phyloP scores from a whole-genome alignment of 371 early-diverging fungal species.

The Syncephalastrum monosporum region DNA sequence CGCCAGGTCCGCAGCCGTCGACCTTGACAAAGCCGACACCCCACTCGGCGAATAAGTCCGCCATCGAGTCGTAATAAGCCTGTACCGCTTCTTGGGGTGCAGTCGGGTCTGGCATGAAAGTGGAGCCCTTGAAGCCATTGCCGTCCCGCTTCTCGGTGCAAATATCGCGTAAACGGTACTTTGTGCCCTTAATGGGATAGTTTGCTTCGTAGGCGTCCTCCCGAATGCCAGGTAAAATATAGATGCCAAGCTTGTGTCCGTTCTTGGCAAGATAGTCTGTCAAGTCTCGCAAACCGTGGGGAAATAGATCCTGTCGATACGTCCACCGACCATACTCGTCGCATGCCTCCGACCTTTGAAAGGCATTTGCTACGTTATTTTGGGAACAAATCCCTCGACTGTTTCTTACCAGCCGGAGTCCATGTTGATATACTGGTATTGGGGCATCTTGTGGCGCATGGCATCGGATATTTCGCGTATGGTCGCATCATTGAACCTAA shows the following conservation, averaged over 20 bases:
- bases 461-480: conserved; percentile 30
- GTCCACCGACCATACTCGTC: conserved; percentile 37
- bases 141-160: conserved; percentile 16
- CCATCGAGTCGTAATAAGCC: conserved; percentile 31
- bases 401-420: conserved; percentile 33
- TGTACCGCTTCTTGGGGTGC: conserved; percentile 16
- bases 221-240: conserved; percentile 31
- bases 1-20: conserved; percentile 36
- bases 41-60: conserved; percentile 32
- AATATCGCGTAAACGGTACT: conserved; percentile 17
- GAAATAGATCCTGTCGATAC: conserved; percentile 29
- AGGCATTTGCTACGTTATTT: background rate
- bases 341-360: conserved; percentile 17
- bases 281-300: conserved; percentile 21
- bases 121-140: conserved; percentile 29
- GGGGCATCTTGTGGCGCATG: conserved; percentile 30
- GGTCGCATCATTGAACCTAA: conserved; percentile 31
- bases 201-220: conserved; percentile 25
- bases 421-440: conserved; percentile 34
- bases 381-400: background rate
- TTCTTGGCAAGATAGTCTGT: conserved; percentile 22
- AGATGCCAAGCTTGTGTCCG: conserved; percentile 29
- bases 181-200: conserved; percentile 16
- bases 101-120: conserved; percentile 24
- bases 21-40: conserved; percentile 30